Evolutionary conservation across 768 basidiomycete genomes (phyloP).

Genomic region (Hericium erinaceus): DNA sequence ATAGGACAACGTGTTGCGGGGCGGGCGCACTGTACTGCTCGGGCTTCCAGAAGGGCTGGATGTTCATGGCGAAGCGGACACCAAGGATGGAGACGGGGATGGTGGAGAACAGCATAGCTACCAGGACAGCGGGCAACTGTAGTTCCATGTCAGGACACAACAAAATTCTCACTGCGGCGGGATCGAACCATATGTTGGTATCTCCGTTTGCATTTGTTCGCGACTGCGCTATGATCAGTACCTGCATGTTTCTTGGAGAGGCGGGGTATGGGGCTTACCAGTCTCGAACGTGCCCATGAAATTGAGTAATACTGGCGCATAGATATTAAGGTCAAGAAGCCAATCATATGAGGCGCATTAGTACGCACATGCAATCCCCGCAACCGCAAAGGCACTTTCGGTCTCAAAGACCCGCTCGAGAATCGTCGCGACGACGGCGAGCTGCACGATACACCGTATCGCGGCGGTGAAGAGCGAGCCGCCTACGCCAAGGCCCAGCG

Average conservation of each 20-base stretch:
- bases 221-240: constrained; percentile 33
- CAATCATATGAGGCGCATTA: not conserved
- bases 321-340: not conserved
- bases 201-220: constrained; percentile 70
- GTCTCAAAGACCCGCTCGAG: constrained; percentile 70
- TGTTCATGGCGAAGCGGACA: constrained; percentile 63
- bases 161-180: not conserved
- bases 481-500: constrained; percentile 62
- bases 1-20: not conserved
- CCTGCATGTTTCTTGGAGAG: not conserved
- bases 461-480: constrained; percentile 60
- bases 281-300: constrained; percentile 71
- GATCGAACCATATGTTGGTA: constrained; percentile 62
- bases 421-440: constrained; percentile 62
- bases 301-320: constrained; percentile 50
- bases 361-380: constrained; percentile 59
- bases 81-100: constrained; percentile 76
- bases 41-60: constrained; percentile 76
- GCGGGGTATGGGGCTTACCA: constrained; percentile 32
- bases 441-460: constrained; percentile 67
- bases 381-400: constrained; percentile 66
- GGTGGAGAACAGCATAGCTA: constrained; percentile 66
- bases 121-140: constrained; percentile 58
- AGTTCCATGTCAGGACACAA: not conserved
- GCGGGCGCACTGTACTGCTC: constrained; percentile 56